Evolutionary conservation across 169 alveolate genomes (phyloP).

Genomic region (Eimeria maxima): DNA sequence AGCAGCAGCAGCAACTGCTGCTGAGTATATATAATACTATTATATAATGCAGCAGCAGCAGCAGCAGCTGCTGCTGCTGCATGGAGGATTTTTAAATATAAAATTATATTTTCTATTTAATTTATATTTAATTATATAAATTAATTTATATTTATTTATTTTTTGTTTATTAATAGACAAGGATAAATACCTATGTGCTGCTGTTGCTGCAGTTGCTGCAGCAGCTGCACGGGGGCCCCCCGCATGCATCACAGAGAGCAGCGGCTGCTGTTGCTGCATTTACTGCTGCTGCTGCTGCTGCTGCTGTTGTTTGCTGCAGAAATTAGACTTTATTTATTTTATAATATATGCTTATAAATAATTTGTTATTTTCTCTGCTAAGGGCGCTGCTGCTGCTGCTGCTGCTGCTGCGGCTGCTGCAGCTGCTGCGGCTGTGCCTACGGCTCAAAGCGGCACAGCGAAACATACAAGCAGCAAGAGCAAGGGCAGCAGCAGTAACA

Average conservation of each 20-base stretch:
- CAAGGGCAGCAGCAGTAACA: too few relatives aligned
- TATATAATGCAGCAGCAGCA: too few relatives aligned
- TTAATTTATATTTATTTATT: not conserved
- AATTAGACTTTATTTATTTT: not conserved
- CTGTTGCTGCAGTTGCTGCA: too few relatives aligned
- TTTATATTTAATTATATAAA: not conserved
- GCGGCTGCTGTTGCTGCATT: constrained; percentile 11
- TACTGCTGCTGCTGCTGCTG: too few relatives aligned
- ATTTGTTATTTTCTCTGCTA: not conserved
- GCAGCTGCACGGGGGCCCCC: not conserved
- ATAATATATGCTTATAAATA: not conserved
- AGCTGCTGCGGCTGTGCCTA: constrained; percentile 3
- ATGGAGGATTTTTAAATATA: too few relatives aligned
- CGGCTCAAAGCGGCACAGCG: not conserved
- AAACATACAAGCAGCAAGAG: not conserved
- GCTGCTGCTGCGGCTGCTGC: too few relatives aligned
- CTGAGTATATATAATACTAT: too few relatives aligned
- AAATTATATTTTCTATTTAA: too few relatives aligned
- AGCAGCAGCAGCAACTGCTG: too few relatives aligned
- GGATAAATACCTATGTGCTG: not conserved
- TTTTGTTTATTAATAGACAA: not conserved
- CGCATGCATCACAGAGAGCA: not conserved
- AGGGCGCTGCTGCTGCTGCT: not conserved
- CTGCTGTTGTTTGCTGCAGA: not conserved
- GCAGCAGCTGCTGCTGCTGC: too few relatives aligned